Percentiles rank a stretch among this genome's conserved stretches.
These are phyloP conservation scores for Taiozyma sp. DNA, from an alignment of 1,139 yeast species.

Conservation along the genomic window DNA sequence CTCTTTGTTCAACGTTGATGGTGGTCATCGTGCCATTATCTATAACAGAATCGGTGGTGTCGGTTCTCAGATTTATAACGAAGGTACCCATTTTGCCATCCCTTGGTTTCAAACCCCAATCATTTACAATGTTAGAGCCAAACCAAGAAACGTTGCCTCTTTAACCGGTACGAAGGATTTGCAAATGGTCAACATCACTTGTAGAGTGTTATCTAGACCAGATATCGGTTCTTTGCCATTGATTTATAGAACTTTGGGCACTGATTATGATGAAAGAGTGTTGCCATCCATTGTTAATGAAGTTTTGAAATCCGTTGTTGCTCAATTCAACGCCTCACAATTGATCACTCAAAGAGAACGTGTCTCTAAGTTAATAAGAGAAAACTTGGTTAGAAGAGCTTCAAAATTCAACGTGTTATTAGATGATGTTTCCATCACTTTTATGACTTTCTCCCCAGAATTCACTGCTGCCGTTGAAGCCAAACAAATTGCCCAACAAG, in stretches of 20 bases:
- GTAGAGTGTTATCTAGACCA: slow-evolving; percentile 94
- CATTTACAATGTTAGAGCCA: slow-evolving; percentile 92
- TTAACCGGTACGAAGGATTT: slow-evolving; percentile 97
- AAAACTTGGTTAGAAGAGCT: slow-evolving; percentile 88
- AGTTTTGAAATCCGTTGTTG: slow-evolving; percentile 93
- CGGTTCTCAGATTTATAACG: slow-evolving; percentile 77
- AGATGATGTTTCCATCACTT: slow-evolving; percentile 95
- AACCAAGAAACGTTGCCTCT: slow-evolving; percentile 96
- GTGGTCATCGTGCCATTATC: slow-evolving; percentile 97
- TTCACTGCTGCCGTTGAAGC: slow-evolving; percentile 98
- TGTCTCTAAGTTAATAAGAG: slow-evolving; percentile 87
- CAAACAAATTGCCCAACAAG: slow-evolving; percentile 98
- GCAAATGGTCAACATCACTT: slow-evolving; percentile 98
- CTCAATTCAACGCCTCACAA: slow-evolving; percentile 97
- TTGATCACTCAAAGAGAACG: slow-evolving; percentile 97
- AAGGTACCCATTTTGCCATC: slow-evolving; percentile 90
- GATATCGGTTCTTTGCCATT: slow-evolving; percentile 71
- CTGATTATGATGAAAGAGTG: slow-evolving; percentile 93
- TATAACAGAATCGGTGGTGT: slow-evolving; percentile 88
- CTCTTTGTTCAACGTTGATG: slow-evolving; percentile 90
- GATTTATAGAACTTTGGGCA: slow-evolving; percentile 87
- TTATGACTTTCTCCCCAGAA: slow-evolving; percentile 96
- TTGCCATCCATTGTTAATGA: slow-evolving; percentile 96
- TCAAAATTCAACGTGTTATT: slow-evolving; percentile 77
- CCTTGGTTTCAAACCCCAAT: slow-evolving; percentile 97